These are phyloP conservation scores for Podospora bellae-mahoneyi DNA, from an alignment of 495 filamentous ascomycete species.

Conservation along the genomic window DNA sequence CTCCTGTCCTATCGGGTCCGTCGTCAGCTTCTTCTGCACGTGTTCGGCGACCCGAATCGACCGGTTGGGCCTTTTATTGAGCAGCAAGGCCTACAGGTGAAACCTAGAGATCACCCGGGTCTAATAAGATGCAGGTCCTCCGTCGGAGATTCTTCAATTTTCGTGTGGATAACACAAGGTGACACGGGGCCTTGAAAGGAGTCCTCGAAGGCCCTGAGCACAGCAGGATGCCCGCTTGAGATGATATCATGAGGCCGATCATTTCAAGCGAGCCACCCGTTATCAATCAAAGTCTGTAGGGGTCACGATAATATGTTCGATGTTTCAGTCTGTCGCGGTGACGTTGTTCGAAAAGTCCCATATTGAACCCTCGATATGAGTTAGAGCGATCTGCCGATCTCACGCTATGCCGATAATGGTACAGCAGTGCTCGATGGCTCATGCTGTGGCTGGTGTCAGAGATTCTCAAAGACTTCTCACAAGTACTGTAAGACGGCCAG, in stretches of 20 bases:
- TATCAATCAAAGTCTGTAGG: background rate
- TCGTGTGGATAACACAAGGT: too few species aligned
- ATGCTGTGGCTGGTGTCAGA: too few species aligned
- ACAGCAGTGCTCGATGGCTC: background rate
- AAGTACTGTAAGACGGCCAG: background rate
- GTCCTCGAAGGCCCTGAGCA: background rate
- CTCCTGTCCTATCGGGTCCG: constrained; percentile 1
- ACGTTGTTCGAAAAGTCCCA: background rate
- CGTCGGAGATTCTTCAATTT: background rate
- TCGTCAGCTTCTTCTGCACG: background rate
- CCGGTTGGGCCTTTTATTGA: background rate
- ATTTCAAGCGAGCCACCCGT: background rate
- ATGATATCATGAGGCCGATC: background rate
- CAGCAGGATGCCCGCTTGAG: background rate
- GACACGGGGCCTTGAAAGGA: background rate
- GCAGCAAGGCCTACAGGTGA: background rate
- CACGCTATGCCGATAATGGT: background rate
- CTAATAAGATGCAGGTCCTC: background rate
- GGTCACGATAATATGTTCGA: constrained; percentile 4
- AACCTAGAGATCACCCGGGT: background rate
- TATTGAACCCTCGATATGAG: background rate
- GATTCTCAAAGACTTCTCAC: background rate
- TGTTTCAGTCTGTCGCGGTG: constrained; percentile 1
- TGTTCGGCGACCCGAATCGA: background rate
- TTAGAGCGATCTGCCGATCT: background rate